Evolutionary conservation across 805 yeast species (phyloP).

Genomic region (Blastobotrys terrestris): DNA sequence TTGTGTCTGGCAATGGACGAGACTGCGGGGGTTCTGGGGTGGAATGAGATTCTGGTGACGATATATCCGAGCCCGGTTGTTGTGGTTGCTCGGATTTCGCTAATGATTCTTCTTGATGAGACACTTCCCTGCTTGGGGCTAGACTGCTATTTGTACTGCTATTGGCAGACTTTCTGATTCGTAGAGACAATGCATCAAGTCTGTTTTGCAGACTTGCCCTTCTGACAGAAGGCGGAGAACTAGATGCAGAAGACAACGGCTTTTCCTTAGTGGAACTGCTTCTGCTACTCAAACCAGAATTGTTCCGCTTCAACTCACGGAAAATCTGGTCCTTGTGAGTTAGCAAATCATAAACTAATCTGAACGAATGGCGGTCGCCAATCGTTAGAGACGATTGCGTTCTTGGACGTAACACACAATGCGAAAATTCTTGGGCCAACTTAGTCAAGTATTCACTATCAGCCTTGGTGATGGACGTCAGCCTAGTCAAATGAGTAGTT

Average conservation of each 20-base stretch:
- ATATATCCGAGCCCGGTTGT: neutral
- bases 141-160: neutral
- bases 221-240: constrained; percentile 2
- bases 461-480: constrained; percentile 45
- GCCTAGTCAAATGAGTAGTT: constrained; percentile 65
- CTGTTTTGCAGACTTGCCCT: constrained; percentile 18
- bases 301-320: constrained; percentile 45
- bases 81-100: neutral
- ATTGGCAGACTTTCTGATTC: constrained; percentile 11
- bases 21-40: neutral
- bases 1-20: neutral
- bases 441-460: constrained; percentile 27
- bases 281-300: constrained; percentile 11
- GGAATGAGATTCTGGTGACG: neutral
- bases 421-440: constrained; percentile 61
- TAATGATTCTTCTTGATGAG: neutral
- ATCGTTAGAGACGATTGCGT: constrained; percentile 41
- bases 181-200: constrained; percentile 20
- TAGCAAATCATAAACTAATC: constrained; percentile 57
- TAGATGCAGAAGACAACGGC: neutral
- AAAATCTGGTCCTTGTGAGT: constrained; percentile 57
- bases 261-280: neutral
- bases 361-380: constrained; percentile 52
- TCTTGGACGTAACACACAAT: constrained; percentile 52
- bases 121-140: neutral